A percentile compares a stretch with the other conserved stretches of the same genome.
These are phyloP conservation scores for Xylaria sp. DNA, from an alignment of 495 filamentous ascomycete species.

Conservation along the genomic window DNA sequence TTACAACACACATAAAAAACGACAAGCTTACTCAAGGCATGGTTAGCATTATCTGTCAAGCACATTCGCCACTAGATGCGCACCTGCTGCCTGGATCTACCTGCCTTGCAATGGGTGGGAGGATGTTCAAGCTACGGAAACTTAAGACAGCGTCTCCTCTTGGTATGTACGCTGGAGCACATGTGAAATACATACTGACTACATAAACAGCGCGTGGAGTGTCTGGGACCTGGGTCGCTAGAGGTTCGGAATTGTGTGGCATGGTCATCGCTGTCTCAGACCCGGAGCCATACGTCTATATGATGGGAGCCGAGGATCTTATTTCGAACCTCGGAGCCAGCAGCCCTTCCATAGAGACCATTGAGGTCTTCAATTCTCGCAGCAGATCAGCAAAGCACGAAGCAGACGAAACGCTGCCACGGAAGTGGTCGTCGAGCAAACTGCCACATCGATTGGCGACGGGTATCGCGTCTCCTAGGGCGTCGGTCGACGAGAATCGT, in stretches of 20 bases:
- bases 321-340: neutral
- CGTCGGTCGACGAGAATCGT: neutral
- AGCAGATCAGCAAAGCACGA: neutral
- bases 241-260: neutral
- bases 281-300: neutral
- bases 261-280: conserved; percentile 11
- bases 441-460: neutral
- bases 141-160: neutral
- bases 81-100: neutral
- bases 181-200: neutral
- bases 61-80: neutral
- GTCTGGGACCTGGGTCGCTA: neutral
- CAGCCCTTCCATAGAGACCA: conserved; percentile 11
- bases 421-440: neutral
- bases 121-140: neutral
- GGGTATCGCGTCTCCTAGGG: neutral
- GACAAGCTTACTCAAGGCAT: neutral
- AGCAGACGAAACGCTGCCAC: neutral
- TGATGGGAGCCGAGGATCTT: conserved; percentile 6
- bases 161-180: neutral
- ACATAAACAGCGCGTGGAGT: neutral
- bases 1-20: neutral
- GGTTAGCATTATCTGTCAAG: neutral
- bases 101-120: neutral
- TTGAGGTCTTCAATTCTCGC: neutral